Percentiles rank a stretch among this genome's conserved stretches.
These are phyloP conservation scores for Gossypium sturtianum DNA, from an alignment of 345 rosid genomes.

Conservation along the genomic window DNA sequence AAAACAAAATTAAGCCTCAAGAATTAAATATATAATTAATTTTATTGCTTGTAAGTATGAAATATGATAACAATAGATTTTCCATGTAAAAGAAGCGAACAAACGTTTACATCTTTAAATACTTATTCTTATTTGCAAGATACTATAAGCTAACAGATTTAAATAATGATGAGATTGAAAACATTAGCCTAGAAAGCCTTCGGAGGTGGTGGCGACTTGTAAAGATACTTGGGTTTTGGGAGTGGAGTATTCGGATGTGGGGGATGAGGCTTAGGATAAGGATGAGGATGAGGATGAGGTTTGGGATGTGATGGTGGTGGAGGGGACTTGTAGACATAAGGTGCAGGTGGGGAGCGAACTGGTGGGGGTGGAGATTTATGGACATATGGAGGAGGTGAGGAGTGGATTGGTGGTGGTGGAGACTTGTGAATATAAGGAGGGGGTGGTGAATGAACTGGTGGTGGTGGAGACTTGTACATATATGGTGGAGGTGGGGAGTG, in stretches of 20 bases:
- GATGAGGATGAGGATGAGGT: background rate
- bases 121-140: too few species aligned
- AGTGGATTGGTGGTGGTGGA: background rate
- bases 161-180: too few species aligned
- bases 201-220: slow-evolving; percentile 1
- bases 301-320: background rate
- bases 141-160: too few species aligned
- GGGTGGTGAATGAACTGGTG: background rate
- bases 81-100: too few species aligned
- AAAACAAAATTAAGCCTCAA: too few species aligned
- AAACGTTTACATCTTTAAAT: too few species aligned
- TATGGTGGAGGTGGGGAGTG: background rate
- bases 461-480: background rate
- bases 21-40: too few species aligned
- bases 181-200: background rate
- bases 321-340: background rate
- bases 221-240: background rate
- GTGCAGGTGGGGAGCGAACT: background rate
- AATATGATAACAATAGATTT: too few species aligned
- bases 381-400: background rate
- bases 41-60: too few species aligned
- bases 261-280: too few species aligned
- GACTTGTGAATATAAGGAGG: background rate
- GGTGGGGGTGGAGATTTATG: background rate
- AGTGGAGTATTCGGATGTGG: background rate